Conservation (phyloP, 2,329 filamentous ascomycete genomes). For the Colletotrichum horii region DNA sequence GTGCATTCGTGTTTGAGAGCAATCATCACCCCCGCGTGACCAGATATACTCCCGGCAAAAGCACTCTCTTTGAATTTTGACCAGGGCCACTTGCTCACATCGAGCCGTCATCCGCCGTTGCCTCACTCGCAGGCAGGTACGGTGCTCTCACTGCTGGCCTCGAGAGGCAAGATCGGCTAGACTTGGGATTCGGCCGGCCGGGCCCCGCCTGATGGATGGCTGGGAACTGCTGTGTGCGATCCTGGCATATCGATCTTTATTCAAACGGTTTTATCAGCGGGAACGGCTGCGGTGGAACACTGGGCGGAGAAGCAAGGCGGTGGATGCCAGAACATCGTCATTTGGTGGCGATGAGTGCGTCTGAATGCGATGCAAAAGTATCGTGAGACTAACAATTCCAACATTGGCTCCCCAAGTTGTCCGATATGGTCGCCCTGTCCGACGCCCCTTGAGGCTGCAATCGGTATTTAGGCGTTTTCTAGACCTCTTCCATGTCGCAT, state of each 20-base stretch:
- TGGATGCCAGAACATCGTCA: background rate
- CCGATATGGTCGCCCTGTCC: background rate
- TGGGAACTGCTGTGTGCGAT: background rate
- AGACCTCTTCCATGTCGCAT: background rate
- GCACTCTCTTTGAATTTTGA: background rate
- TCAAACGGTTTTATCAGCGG: background rate
- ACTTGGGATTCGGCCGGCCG: background rate
- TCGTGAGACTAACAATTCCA: background rate
- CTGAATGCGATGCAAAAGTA: background rate
- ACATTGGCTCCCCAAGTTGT: background rate
- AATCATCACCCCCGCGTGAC: background rate
- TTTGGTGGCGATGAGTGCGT: background rate
- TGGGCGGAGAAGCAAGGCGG: background rate
- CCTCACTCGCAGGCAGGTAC: background rate
- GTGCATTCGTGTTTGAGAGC: background rate
- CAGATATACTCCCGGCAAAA: background rate
- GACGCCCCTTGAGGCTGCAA: background rate
- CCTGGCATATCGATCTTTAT: slow-evolving; percentile 10
- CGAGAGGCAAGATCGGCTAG: background rate
- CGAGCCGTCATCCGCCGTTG: background rate
- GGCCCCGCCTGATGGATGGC: slow-evolving; percentile 3
- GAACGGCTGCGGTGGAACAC: background rate
- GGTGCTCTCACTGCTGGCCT: background rate
- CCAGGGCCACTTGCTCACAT: background rate
- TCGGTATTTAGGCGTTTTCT: background rate